A percentile compares a stretch with the other conserved stretches of the same genome.
phyloP scores from a whole-genome alignment of 371 early-diverging fungal species.

The Mucor racemosus region DNA sequence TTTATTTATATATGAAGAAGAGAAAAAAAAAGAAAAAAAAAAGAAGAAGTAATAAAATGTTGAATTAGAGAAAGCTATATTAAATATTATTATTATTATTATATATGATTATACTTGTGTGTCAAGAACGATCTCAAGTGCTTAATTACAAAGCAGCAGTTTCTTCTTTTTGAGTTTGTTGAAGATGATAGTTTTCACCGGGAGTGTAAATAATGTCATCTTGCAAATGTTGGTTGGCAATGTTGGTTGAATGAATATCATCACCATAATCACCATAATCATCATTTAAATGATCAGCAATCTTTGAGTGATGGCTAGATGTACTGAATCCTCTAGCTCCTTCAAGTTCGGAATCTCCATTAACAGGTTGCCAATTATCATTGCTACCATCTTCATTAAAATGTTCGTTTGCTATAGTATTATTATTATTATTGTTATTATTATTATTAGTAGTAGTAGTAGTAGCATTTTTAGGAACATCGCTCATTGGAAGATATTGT shows the following conservation, averaged over 20 bases:
- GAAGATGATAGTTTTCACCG: not conserved
- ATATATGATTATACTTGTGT: not conserved
- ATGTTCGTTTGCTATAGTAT: not conserved
- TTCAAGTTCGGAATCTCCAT: slow-evolving; percentile 4
- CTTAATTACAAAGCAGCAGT: not conserved
- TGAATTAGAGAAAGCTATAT: no score
- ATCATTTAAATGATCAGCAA: not conserved
- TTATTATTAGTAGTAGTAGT: no score
- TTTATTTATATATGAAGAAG: not conserved
- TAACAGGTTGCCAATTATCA: slow-evolving; percentile 1
- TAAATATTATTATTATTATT: not conserved
- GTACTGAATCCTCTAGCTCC: not conserved
- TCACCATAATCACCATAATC: not conserved
- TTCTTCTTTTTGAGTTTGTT: slow-evolving; percentile 1
- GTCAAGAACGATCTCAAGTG: not conserved
- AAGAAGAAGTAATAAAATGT: no score
- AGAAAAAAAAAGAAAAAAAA: not conserved
- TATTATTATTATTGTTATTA: no score
- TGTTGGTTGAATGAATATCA: no score
- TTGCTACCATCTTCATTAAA: not conserved
- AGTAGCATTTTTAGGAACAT: not conserved
- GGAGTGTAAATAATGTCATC: slow-evolving; percentile 1
- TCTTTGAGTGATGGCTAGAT: slow-evolving; percentile 4
- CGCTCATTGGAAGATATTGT: not conserved
- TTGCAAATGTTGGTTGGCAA: not conserved